Evolutionary conservation across 2,329 filamentous ascomycete genomes (phyloP), one percentile per base, ranked within the genome.

Genomic region (Pezicula carpinea): DNA sequence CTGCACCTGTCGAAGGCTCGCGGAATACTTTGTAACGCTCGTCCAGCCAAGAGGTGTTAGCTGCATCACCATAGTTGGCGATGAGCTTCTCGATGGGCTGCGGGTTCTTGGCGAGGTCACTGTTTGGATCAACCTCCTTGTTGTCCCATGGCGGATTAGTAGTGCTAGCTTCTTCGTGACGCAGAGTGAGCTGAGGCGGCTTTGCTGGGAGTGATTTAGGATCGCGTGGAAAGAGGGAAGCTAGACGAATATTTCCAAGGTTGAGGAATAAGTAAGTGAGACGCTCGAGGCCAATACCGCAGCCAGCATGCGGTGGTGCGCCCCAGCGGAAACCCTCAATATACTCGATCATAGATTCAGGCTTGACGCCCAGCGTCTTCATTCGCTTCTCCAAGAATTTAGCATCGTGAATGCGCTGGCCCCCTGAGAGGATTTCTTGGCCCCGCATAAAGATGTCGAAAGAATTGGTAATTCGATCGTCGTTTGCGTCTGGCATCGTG

Each of bases 401-500:
- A 0, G 87, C 78, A 52, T 93, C 83, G 64, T 96, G 87, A 53
- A 96, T 95, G 79, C 91, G 89, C 67, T 96, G 91, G 6, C 91
- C 91, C 57, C 91, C 91, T 1, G 89, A 92, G 39, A 92, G 83
- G 48, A 96, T 93, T 65, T 96, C 91, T 62, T 96, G 91, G 0
- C 91, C 91, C 23, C 91, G 85, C 36, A 96, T 78, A 69, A 96
- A 96, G 48, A 96, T 95, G 64, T 96, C 91, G 59, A 96, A 96
- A 0, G 91, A 95, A 64, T 95, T 95, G 43, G 91, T 96, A 64
- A 83, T 81, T 29, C 77, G 74, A 11, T 79, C 73, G 59, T 95
- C 80, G 14, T 83, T 73, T 2, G 84, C 78, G 53, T 95, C 88
- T 22, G 85, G 85, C 79, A 95, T 91, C 1, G 91, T 89, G 63